These are phyloP conservation scores for Herpetospermum pedunculosum DNA, from an alignment of 306 rosid genomes.

Conservation along the genomic window DNA sequence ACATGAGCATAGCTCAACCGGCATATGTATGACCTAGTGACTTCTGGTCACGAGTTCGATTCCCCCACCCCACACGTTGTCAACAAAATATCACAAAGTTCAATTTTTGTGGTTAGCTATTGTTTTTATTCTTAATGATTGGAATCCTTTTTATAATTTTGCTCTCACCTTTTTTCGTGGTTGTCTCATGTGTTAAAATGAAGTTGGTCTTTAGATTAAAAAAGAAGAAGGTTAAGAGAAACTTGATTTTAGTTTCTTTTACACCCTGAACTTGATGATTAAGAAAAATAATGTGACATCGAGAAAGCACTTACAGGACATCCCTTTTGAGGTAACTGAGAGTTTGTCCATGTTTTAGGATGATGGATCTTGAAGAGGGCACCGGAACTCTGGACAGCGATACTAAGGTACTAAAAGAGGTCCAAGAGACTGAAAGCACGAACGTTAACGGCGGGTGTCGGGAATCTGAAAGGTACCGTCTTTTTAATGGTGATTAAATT, in stretches of 20 bases:
- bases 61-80: too few species aligned
- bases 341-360: constrained; percentile 20
- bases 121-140: neutral
- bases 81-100: neutral
- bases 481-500: neutral
- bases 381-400: constrained; percentile 63
- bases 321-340: neutral
- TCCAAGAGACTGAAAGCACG: constrained; percentile 24
- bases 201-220: neutral
- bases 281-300: neutral
- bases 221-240: neutral
- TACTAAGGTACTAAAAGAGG: constrained; percentile 35
- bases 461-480: constrained; percentile 30
- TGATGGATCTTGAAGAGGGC: constrained; percentile 64
- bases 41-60: too few species aligned
- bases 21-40: too few species aligned
- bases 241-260: neutral
- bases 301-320: neutral
- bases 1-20: too few species aligned
- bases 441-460: constrained; percentile 12
- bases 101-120: neutral
- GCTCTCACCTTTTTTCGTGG: neutral
- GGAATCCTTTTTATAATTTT: neutral
- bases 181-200: neutral
- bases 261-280: neutral